phyloP scores from a whole-genome alignment of 495 filamentous ascomycete genomes.

The Penicillium soppii region DNA sequence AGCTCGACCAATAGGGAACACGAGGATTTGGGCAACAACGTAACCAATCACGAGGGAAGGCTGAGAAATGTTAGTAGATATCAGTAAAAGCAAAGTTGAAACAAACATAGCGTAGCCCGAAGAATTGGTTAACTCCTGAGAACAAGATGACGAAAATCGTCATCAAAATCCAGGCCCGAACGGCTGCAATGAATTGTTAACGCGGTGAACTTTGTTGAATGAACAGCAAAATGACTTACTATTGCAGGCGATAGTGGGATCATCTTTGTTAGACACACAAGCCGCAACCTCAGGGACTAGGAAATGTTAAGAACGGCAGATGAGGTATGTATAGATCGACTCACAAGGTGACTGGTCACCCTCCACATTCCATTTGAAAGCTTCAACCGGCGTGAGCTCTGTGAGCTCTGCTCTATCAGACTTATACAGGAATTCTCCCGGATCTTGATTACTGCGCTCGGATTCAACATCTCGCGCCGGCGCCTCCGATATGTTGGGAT shows the following conservation, averaged over 20 bases:
- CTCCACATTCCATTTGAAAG: slow-evolving; percentile 28
- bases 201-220: not conserved
- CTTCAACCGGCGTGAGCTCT: slow-evolving; percentile 25
- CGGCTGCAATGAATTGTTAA: slow-evolving; percentile 13
- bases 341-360: slow-evolving; percentile 29
- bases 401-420: slow-evolving; percentile 5
- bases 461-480: slow-evolving; percentile 5
- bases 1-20: slow-evolving; percentile 51
- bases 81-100: not conserved
- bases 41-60: slow-evolving; percentile 75
- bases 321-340: not conserved
- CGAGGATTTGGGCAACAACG: slow-evolving; percentile 63
- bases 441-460: slow-evolving; percentile 3
- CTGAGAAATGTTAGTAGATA: slow-evolving; percentile 47
- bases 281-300: slow-evolving; percentile 31
- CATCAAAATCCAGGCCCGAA: slow-evolving; percentile 26
- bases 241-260: slow-evolving; percentile 22
- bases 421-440: slow-evolving; percentile 1
- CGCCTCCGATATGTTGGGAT: not conserved
- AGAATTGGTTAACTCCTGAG: slow-evolving; percentile 28
- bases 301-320: not conserved
- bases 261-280: slow-evolving; percentile 30
- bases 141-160: slow-evolving; percentile 28
- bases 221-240: slow-evolving; percentile 14
- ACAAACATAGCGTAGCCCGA: slow-evolving; percentile 29